Percentiles rank a stretch among this genome's conserved stretches.
Conservation (phyloP, 495 filamentous ascomycete genomes). For the Aeminium ludgeri region DNA sequence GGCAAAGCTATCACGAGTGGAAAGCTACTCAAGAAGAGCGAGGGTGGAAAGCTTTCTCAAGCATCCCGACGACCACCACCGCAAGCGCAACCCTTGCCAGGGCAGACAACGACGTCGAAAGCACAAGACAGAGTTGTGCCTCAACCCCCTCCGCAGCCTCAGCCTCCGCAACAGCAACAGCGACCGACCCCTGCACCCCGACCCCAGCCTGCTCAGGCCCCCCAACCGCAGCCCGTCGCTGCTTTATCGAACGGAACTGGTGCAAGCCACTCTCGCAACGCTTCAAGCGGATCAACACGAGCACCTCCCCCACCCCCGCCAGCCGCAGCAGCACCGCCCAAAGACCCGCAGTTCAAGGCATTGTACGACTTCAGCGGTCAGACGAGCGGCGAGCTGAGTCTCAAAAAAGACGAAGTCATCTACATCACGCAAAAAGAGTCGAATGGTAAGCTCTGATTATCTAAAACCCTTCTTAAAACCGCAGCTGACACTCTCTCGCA, state of each 20-base stretch:
- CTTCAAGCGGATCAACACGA: slow-evolving; percentile 29
- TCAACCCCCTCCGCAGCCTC: slow-evolving; percentile 20
- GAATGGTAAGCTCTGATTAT: slow-evolving; percentile 50
- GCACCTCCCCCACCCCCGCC: slow-evolving; percentile 58
- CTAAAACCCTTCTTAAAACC: background rate
- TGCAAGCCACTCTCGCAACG: slow-evolving; percentile 33
- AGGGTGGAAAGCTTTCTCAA: slow-evolving; percentile 51
- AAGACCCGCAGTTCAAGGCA: slow-evolving; percentile 65
- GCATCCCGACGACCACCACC: slow-evolving; percentile 17
- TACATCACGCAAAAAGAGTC: slow-evolving; percentile 74
- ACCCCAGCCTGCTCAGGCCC: slow-evolving; percentile 20
- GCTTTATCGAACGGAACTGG: slow-evolving; percentile 26
- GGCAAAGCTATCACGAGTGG: slow-evolving; percentile 81
- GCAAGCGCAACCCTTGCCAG: slow-evolving; percentile 19
- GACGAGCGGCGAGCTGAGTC: slow-evolving; percentile 59
- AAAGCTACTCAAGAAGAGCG: slow-evolving; percentile 75
- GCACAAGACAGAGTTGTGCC: slow-evolving; percentile 21
- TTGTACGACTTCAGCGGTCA: slow-evolving; percentile 78
- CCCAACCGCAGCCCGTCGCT: slow-evolving; percentile 31
- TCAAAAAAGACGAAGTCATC: slow-evolving; percentile 62
- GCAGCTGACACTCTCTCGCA: slow-evolving; percentile 22
- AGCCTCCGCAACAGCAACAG: slow-evolving; percentile 6
- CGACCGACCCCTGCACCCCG: too few species aligned
- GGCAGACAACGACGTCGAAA: slow-evolving; percentile 4
- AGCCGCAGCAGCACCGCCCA: slow-evolving; percentile 45